Evolutionary conservation across 257 asterid species (phyloP).

Genomic region (Solanum sparsipilum): DNA sequence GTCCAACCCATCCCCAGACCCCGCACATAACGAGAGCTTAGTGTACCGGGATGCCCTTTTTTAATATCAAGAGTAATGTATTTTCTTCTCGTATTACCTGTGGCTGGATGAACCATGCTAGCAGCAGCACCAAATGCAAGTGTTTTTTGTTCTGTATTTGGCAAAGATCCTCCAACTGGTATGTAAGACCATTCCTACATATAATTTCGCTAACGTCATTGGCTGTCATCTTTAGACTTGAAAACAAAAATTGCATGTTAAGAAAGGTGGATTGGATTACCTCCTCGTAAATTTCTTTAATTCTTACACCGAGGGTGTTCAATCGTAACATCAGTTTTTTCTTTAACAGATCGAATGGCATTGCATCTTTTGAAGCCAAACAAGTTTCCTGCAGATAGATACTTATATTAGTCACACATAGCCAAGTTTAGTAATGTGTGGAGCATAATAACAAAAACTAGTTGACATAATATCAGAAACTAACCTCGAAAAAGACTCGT

Average conservation of each 20-base stretch:
- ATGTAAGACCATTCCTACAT: conserved; percentile 96
- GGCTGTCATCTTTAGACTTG: neutral
- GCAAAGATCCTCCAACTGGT: conserved; percentile 98
- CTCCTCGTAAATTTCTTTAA: conserved; percentile 76
- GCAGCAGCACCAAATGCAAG: conserved; percentile 99
- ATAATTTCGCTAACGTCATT: neutral
- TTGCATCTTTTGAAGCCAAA: conserved; percentile 89
- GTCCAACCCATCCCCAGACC: neutral
- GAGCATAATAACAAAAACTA: neutral
- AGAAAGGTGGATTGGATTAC: conserved; percentile 19
- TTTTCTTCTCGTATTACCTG: conserved; percentile 36
- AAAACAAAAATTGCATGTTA: neutral
- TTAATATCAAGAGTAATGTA: too few relatives aligned
- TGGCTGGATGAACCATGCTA: conserved; percentile 99
- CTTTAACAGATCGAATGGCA: conserved; percentile 85
- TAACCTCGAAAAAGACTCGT: conserved; percentile 92
- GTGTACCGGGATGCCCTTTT: neutral
- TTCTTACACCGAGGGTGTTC: conserved; percentile 79
- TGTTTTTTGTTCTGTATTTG: conserved; percentile 88
- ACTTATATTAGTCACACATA: neutral
- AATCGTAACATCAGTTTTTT: conserved; percentile 75
- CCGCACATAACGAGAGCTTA: neutral
- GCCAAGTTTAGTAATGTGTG: neutral
- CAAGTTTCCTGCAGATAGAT: conserved; percentile 73
- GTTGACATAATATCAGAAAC: neutral